Base-by-base conservation (phyloP, 2,329 filamentous ascomycete species). In the Hypoxylon sp. region DNA sequence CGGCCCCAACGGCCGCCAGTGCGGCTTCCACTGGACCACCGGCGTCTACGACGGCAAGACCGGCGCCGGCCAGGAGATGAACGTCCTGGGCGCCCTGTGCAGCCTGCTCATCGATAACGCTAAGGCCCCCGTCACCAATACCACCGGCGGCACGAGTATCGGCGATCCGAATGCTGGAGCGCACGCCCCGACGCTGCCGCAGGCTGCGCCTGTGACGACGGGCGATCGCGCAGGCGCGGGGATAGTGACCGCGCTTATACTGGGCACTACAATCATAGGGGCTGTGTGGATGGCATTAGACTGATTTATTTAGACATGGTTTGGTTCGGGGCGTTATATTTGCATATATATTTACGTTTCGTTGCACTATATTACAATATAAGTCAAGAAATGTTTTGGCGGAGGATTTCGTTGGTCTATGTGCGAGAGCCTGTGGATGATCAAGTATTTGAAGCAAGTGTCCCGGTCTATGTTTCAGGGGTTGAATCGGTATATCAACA, bases 31-130 rank as follows among this genome's bases (percentile, higher is more conserved):
- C 60, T 89, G 86, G 86, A 82, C 80, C 17, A 72, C 75, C 6
- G 81, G 78, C 0, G 76, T 75, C 4, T 85, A 81, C 70, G 84
- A 86, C 66, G 84, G 83, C 17, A 79, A 79, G 54, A 81, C 80
- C 35, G 82, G 84, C 56, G 82, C 85, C 63, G 84, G 85, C 27
- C 82, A 87, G 72, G 80, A 86, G 77, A 83, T 87, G 77, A 81
- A 80, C 61, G 84, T 83, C 0, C 78, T 86, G 33, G 81, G 81
- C 48, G 79, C 84, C n/a, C 79, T 87, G 50, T 80, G 81, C 11
- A 81, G 80, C 0, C 79, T 81, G 14, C 74, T 85, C 30, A 74
- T 82, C 46, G 58, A 75, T 3, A 73, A 75, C 11, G 77, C 76
- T 2, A 68, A 77, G 2, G 73, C 69, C 0, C 79, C 80, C 2